These are phyloP conservation scores for Berberis vulgaris DNA, from an alignment of 164 flowering plant genomes.

Conservation along the genomic window DNA sequence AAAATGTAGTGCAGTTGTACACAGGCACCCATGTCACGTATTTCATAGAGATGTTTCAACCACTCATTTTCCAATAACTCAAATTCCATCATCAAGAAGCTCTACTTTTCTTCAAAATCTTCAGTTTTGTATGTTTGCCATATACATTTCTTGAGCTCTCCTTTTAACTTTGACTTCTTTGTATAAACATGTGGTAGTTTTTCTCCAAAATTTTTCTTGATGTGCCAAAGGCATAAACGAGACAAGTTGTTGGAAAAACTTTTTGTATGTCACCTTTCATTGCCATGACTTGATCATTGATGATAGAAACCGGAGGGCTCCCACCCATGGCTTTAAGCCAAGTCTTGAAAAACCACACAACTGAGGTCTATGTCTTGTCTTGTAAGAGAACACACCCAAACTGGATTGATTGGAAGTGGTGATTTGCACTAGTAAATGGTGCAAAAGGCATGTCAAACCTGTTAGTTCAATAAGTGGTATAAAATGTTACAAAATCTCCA, in stretches of 20 bases:
- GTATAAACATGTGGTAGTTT: background rate
- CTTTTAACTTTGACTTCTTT: slow-evolving; percentile 2
- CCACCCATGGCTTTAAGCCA: background rate
- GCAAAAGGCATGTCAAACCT: background rate
- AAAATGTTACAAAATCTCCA: background rate
- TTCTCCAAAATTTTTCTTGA: background rate
- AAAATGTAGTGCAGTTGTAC: slow-evolving; percentile 1
- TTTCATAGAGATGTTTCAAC: background rate
- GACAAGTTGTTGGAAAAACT: background rate
- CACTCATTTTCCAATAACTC: background rate
- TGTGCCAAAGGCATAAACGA: slow-evolving; percentile 3
- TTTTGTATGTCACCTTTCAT: background rate
- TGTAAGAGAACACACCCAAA: slow-evolving; percentile 1
- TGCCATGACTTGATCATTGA: background rate
- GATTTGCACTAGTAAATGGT: background rate
- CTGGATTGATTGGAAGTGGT: background rate
- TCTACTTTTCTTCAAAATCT: background rate
- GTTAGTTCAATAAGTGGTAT: background rate
- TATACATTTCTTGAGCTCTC: background rate
- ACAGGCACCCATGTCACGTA: background rate
- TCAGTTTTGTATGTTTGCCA: background rate
- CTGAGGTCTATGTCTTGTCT: background rate
- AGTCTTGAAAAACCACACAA: background rate
- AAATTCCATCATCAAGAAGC: background rate
- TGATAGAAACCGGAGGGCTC: background rate